These are phyloP conservation scores for Zasmidium angulare DNA, from an alignment of 2,329 filamentous ascomycete species.

Conservation along the genomic window DNA sequence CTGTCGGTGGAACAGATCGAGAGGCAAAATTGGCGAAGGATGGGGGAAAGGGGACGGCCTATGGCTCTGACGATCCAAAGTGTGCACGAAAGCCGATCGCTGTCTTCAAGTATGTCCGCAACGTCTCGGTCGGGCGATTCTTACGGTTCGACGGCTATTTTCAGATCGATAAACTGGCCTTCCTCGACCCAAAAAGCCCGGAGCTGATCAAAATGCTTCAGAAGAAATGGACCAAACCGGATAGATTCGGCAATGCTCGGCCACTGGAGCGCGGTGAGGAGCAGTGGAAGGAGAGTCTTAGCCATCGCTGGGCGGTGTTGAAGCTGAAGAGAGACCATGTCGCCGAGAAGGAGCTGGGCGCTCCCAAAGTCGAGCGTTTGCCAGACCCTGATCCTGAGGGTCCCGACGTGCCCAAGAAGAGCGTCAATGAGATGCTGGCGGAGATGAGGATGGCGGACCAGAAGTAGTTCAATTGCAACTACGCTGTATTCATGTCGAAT, in stretches of 20 bases:
- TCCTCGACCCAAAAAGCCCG: conserved; percentile 25
- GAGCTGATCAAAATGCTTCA: conserved; percentile 31
- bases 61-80: no score
- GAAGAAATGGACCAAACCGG: conserved; percentile 30
- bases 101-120: conserved; percentile 26
- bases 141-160: conserved; percentile 30
- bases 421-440: conserved; percentile 31
- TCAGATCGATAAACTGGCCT: conserved; percentile 22
- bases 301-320: conserved; percentile 22
- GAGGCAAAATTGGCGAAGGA: background rate
- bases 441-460: conserved; percentile 24
- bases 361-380: conserved; percentile 24
- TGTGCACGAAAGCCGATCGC: conserved; percentile 15
- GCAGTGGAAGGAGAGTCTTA: conserved; percentile 29
- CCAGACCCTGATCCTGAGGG: conserved; percentile 6
- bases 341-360: background rate
- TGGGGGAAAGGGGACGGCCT: no score
- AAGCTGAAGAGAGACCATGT: conserved; percentile 5
- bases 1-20: background rate
- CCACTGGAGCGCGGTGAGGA: conserved; percentile 17
- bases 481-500: no score
- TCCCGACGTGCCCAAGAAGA: conserved; percentile 16
- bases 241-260: conserved; percentile 18
- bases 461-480: no score
- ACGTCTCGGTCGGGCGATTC: background rate